phyloP scores from a whole-genome alignment of 768 basidiomycete species.

The Rhizopogon salebrosus region DNA sequence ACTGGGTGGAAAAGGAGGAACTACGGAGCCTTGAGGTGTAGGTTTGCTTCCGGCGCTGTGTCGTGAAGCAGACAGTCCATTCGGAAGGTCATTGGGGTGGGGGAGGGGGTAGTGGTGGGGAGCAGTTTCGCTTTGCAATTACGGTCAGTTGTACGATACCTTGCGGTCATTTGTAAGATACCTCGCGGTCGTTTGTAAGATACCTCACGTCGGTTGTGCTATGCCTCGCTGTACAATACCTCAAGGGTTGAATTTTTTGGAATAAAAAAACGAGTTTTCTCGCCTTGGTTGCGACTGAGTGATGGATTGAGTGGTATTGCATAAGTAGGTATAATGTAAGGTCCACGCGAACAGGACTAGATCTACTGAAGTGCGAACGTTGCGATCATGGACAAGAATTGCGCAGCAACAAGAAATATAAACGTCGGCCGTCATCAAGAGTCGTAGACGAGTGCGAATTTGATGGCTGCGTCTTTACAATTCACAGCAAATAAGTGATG shows the following conservation, averaged over 20 bases:
- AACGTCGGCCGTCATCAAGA: no score
- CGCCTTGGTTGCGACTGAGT: not conserved
- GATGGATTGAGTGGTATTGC: not conserved
- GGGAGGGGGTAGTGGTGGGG: not conserved
- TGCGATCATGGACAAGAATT: not conserved
- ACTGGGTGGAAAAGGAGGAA: conserved; percentile 32
- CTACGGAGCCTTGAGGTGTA: conserved; percentile 11
- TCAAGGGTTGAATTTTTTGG: not conserved
- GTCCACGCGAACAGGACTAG: not conserved
- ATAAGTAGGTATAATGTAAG: not conserved
- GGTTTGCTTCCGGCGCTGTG: not conserved
- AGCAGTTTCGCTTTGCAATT: not conserved
- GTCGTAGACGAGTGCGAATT: not conserved
- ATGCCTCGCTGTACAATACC: not conserved
- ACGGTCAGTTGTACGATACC: not conserved
- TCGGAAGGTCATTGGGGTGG: not conserved
- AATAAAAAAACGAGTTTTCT: not conserved
- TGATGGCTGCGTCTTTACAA: no score
- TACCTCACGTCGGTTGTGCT: not conserved
- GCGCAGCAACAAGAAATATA: not conserved
- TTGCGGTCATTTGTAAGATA: not conserved
- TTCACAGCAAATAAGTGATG: no score
- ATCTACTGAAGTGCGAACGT: not conserved
- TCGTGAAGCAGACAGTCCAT: no score
- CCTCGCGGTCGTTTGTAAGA: not conserved